Base-by-base conservation (phyloP, 192 early-diverging fungal genomes). In the Podila minutissima region DNA sequence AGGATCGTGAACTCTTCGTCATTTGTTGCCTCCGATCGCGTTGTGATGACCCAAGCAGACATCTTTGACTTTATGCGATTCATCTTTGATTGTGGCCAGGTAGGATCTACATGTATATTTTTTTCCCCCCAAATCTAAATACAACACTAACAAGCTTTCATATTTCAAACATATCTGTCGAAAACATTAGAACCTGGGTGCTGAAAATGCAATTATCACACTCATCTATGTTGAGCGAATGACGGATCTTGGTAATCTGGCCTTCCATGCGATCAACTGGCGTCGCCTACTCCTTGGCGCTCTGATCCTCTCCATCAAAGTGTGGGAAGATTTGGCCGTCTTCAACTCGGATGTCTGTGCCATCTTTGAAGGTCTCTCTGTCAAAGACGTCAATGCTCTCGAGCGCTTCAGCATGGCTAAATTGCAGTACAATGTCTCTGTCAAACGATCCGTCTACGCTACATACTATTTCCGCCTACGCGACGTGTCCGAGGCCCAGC, bases 251-350 rank as follows among this genome's bases (percentile, higher is more conserved):
- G 88, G 92, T 0, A 74, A 83, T 2, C 64, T 94, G 29, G 85
- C 84, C 8, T 72, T 95, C 53, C 86, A 86, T 26, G 84, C 89
- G 7, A 83, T 74, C 46, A 89, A 88, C 53, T 88, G 87, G 87
- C 73, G 85, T 28, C 71, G 83, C 15, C 76, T 85, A 17, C 66
- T 85, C 4, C 82, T 95, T 7, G 91, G 91, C 6, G 90, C 86
- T 0, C 63, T 94, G 5, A 66, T 95, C n/a, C 82, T 92, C n/a
- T 91, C 93, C 8, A 87, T 92, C 46, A 95, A 95, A 81, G 93
- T 95, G 1, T 95, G 94, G 94, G 94, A 95, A 67, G 94, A 95
- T 66, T 90, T 92, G 66, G 94, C 94, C 4, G 92, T 95, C 13
- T 95, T 92, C 88, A 95, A 95, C 76, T 83, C 88, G 5, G 94